Evolutionary conservation across 148 eudicot species (phyloP).

Genomic region (Chenopodium formosanum): DNA sequence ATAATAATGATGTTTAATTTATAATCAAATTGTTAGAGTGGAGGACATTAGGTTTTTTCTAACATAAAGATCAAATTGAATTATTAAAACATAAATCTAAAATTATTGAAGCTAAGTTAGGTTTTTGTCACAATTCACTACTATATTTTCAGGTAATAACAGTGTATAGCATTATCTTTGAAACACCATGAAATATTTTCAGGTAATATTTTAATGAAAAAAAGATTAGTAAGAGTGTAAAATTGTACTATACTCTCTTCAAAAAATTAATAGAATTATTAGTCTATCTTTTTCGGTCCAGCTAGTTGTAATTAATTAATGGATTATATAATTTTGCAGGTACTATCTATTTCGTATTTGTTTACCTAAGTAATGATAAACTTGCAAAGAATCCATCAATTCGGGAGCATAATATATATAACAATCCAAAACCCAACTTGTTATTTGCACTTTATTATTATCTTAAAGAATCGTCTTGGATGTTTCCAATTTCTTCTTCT

Average conservation of each 20-base stretch:
- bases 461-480: conserved; percentile 11
- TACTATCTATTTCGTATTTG: background rate
- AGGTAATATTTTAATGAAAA: background rate
- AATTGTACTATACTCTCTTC: background rate
- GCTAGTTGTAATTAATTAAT: background rate
- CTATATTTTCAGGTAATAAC: background rate
- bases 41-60: conserved; percentile 9
- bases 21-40: background rate
- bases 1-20: no score
- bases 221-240: no score
- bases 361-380: background rate
- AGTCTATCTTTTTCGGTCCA: background rate
- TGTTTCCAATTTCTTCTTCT: conserved; percentile 3
- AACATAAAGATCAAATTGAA: background rate
- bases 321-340: background rate
- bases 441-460: background rate
- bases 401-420: background rate
- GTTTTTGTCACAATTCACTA: conserved; percentile 1
- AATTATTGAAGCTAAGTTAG: background rate
- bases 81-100: background rate
- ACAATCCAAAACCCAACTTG: background rate
- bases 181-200: background rate
- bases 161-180: background rate
- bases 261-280: background rate
- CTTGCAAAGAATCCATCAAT: background rate